Base-by-base conservation (phyloP, 495 filamentous ascomycete species). In the Cairneyella variabilis region DNA sequence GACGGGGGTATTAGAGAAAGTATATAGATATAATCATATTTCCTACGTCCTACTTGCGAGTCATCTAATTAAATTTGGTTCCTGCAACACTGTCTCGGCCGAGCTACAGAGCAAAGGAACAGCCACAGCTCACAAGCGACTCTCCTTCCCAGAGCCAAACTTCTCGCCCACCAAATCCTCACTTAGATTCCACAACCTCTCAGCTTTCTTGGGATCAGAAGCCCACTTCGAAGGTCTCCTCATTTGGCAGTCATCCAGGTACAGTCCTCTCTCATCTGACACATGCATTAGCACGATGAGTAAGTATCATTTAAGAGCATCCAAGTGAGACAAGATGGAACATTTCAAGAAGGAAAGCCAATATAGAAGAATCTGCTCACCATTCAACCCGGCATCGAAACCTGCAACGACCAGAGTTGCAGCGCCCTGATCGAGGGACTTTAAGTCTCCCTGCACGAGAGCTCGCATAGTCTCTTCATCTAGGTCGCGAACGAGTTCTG, bases 131-230 rank as follows among this genome's bases (percentile, higher is more conserved):
- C 32, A 51, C 36, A 51, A 41, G 14, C 14, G 20, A 17, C 43
- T 55, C 45, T 14, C 26, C 36, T 49, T 44, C 12, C 30, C 27
- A n/a, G 9, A 2, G n/a, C 25, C 5, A 30, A 77, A 77, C 47
- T 66, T 65, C 51, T 76, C 57, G 3, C 69, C 71, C 0, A 80
- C 67, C 21, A 80, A 57, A 40, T 71, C 58, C 58, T 79, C 73
- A 48, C 77, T 81, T 38, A 75, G 38, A 38, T 59, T 65, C 77
- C 77, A 80, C 11, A 81, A 52, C 39, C 63, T 69, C 20, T 64
- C 58, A 1, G 74, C 69, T 18, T 61, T 65, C n/a, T 56, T 61
- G 28, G 59, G 47, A 20, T 69, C 66, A 7, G 40, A 17, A 1
- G 58, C 58, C 52, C 52, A 56, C 21, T 46, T 56, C 38, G 58